These are phyloP conservation scores for Penicillium macrosclerotiorum DNA, from an alignment of 495 filamentous ascomycete species.

Conservation along the genomic window DNA sequence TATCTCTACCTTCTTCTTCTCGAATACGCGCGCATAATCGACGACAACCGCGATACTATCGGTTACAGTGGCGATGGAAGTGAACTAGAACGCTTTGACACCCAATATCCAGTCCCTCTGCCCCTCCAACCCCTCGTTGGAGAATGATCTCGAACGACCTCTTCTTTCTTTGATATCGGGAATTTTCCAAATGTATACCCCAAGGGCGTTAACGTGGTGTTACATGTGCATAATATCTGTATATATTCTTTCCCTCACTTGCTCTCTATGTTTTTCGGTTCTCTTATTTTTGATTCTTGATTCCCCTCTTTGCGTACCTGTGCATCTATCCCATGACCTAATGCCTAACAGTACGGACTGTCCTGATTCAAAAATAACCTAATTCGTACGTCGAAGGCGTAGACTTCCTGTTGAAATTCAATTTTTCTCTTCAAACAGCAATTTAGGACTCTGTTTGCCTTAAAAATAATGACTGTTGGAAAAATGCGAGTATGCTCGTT, in stretches of 20 bases:
- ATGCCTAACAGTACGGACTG: conserved; percentile 6
- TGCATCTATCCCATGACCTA: conserved; percentile 11
- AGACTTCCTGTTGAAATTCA: no score
- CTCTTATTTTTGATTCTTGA: neutral
- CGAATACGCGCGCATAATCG: conserved; percentile 66
- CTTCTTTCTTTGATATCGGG: neutral
- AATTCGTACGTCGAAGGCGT: no score
- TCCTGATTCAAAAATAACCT: no score
- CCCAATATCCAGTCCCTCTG: conserved; percentile 11
- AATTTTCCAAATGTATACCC: no score
- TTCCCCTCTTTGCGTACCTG: conserved; percentile 9
- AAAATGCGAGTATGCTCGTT: no score
- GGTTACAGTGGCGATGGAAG: conserved; percentile 59
- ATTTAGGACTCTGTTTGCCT: no score
- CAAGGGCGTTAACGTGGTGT: no score
- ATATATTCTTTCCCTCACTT: neutral
- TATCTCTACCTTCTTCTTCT: conserved; percentile 67
- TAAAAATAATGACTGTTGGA: no score
- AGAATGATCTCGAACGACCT: neutral
- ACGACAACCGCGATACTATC: conserved; percentile 63
- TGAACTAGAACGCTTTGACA: conserved; percentile 23
- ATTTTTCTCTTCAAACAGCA: no score
- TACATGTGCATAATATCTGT: neutral
- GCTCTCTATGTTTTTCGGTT: no score
- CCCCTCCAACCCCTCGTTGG: conserved; percentile 8